Conservation (phyloP, 441 rosid species). For the Aleurites moluccanus region DNA sequence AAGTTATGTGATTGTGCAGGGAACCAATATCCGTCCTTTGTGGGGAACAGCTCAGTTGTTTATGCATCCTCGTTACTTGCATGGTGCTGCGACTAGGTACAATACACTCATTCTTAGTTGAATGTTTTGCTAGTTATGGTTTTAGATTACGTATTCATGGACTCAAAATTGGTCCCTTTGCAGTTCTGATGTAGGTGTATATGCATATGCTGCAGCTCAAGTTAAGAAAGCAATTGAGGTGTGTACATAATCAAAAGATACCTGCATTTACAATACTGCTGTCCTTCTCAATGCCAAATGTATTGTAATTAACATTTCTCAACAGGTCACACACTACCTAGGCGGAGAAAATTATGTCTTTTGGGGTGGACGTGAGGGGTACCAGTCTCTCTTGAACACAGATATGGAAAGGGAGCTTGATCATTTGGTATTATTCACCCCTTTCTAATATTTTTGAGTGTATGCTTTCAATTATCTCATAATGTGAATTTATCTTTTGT, state of each 20-base stretch:
- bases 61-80: constrained; percentile 96
- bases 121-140: constrained; percentile 6
- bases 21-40: constrained; percentile 64
- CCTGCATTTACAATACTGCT: not conserved
- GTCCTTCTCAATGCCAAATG: not conserved
- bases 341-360: constrained; percentile 98
- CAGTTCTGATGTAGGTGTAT: constrained; percentile 87
- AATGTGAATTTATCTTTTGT: not conserved
- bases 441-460: not conserved
- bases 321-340: constrained; percentile 81
- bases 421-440: constrained; percentile 55
- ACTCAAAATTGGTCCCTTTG: not conserved
- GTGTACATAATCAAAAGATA: not conserved
- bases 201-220: constrained; percentile 96
- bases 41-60: constrained; percentile 99
- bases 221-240: constrained; percentile 98
- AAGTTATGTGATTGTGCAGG: constrained; percentile 40
- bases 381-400: constrained; percentile 89
- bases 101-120: not conserved
- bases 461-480: not conserved
- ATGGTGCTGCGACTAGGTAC: constrained; percentile 95
- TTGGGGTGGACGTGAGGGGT: constrained; percentile 99
- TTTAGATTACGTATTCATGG: constrained; percentile 3
- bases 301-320: constrained; percentile 4
- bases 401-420: constrained; percentile 96